Conservation (phyloP, 2,329 filamentous ascomycete species). For the Aspergillus sp. region DNA sequence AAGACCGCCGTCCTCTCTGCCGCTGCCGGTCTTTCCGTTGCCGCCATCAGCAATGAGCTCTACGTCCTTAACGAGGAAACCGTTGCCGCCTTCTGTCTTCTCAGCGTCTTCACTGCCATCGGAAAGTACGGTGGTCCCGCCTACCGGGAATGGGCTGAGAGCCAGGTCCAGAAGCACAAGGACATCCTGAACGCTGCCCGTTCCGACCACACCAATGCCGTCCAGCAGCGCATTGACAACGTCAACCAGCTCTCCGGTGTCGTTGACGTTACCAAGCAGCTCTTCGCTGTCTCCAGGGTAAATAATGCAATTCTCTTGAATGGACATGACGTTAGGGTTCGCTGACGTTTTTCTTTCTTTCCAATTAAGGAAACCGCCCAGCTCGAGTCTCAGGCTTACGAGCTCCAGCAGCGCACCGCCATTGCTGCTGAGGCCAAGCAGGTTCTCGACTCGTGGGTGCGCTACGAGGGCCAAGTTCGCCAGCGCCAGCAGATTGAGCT, state of each 20-base stretch:
- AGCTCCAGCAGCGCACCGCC: constrained; percentile 93
- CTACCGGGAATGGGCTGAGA: constrained; percentile 87
- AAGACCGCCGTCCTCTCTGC: constrained; percentile 97
- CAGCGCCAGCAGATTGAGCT: constrained; percentile 96
- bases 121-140: constrained; percentile 89
- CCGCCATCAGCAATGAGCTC: constrained; percentile 98
- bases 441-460: constrained; percentile 96
- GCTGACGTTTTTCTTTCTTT: constrained; percentile 1
- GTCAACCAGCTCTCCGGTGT: constrained; percentile 92
- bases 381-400: constrained; percentile 91
- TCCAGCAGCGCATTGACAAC: constrained; percentile 87
- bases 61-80: constrained; percentile 99
- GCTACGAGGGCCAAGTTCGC: constrained; percentile 98
- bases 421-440: constrained; percentile 87
- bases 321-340: neutral
- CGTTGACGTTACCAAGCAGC: constrained; percentile 90
- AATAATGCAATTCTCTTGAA: constrained; percentile 1
- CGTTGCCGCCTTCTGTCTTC: constrained; percentile 82
- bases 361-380: constrained; percentile 75
- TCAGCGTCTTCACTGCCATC: constrained; percentile 85
- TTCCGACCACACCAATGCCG: constrained; percentile 88
- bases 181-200: constrained; percentile 90
- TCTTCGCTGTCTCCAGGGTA: constrained; percentile 98
- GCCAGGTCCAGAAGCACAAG: constrained; percentile 85
- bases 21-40: constrained; percentile 79